Evolutionary conservation across 441 rosid genomes (phyloP).

Genomic region (Rhodomyrtus psidioides): DNA sequence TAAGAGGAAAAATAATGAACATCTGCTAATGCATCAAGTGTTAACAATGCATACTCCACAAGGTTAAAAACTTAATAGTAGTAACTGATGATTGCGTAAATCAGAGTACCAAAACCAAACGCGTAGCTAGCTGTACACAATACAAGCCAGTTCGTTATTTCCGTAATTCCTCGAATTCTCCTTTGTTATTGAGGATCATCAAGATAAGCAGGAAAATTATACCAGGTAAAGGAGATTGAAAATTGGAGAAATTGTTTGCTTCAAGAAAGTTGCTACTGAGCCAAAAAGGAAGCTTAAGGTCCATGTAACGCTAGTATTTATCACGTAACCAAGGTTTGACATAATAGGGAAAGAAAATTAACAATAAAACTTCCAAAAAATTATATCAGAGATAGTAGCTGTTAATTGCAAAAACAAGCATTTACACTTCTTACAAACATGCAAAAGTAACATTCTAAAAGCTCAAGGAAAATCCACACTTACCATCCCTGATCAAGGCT

Average conservation of each 20-base stretch:
- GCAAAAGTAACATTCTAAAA: background rate
- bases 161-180: background rate
- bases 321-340: background rate
- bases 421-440: background rate
- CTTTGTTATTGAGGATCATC: background rate
- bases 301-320: background rate
- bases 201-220: background rate
- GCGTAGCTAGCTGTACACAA: background rate
- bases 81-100: background rate
- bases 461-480: background rate
- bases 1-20: background rate
- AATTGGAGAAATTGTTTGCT: background rate
- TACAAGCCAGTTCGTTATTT: background rate
- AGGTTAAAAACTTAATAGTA: background rate
- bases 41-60: background rate
- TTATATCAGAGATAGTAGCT: background rate
- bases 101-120: background rate
- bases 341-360: background rate
- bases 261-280: background rate
- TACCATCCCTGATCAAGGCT: background rate
- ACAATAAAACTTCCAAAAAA: background rate
- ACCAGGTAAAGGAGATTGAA: background rate
- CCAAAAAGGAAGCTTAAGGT: background rate
- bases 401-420: background rate
- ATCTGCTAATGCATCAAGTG: background rate